Evolutionary conservation across 257 asterid genomes (phyloP).

Genomic region (Ilex aquifolium): DNA sequence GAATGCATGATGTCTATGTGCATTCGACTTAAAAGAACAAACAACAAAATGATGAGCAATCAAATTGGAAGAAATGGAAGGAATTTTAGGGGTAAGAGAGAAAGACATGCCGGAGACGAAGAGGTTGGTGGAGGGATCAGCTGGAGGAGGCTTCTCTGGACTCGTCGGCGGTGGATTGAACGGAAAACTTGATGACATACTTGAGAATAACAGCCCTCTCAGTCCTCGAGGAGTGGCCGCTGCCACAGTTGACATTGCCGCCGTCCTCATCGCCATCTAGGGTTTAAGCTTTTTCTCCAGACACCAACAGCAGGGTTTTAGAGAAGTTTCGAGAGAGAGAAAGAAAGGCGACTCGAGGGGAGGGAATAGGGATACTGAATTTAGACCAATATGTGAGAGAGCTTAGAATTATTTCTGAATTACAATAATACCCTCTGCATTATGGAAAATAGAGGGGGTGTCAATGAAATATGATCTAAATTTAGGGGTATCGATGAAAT

Average conservation of each 20-base stretch:
- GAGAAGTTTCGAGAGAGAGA: neutral
- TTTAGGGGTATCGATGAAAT: no score
- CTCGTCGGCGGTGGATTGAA: slow-evolving; percentile 43
- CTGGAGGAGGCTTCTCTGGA: slow-evolving; percentile 57
- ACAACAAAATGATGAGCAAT: neutral
- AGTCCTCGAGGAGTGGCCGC: slow-evolving; percentile 33
- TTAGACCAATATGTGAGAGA: no score
- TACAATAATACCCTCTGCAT: no score
- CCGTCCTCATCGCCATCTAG: slow-evolving; percentile 60
- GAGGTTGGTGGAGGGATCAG: slow-evolving; percentile 80
- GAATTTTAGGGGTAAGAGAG: neutral
- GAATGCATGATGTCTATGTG: no score
- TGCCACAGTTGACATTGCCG: slow-evolving; percentile 10
- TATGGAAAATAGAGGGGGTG: no score
- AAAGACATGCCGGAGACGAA: slow-evolving; percentile 58
- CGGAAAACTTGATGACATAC: slow-evolving; percentile 43
- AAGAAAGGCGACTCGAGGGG: no score
- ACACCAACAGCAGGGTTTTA: no score
- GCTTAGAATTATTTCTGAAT: no score
- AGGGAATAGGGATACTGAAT: no score
- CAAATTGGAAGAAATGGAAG: neutral
- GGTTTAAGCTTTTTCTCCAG: neutral
- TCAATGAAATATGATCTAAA: no score
- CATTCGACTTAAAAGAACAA: neutral
- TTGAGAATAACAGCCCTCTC: slow-evolving; percentile 32